These are phyloP conservation scores for Cyberlindnera subsufficiens DNA, from an alignment of 805 yeast genomes.

Conservation along the genomic window DNA sequence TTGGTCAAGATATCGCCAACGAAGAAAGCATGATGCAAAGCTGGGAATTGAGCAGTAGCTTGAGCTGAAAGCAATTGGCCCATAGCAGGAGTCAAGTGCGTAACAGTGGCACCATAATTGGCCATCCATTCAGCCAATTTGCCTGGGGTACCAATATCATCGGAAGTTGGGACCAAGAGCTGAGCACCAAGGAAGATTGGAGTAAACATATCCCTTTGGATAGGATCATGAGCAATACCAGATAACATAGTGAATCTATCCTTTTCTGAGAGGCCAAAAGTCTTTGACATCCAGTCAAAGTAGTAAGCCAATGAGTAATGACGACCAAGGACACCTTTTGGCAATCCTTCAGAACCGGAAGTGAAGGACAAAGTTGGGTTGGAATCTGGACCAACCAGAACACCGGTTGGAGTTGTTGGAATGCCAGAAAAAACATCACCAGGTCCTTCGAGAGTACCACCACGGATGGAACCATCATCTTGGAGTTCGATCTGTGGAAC, in stretches of 20 bases:
- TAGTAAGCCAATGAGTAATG: slow-evolving; percentile 95
- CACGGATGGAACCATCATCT: slow-evolving; percentile 66
- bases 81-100: slow-evolving; percentile 99
- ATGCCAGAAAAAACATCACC: slow-evolving; percentile 47
- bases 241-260: slow-evolving; percentile 96
- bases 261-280: slow-evolving; percentile 66
- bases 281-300: slow-evolving; percentile 97
- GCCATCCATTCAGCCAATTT: slow-evolving; percentile 97
- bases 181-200: slow-evolving; percentile 95
- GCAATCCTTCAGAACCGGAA: slow-evolving; percentile 96
- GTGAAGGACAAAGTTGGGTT: slow-evolving; percentile 96
- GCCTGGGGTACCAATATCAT: slow-evolving; percentile 98
- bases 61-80: slow-evolving; percentile 96
- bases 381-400: slow-evolving; percentile 93
- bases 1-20: slow-evolving; percentile 97
- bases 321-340: slow-evolving; percentile 98
- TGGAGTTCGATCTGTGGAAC: slow-evolving; percentile 74
- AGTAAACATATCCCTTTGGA: slow-evolving; percentile 98
- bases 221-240: slow-evolving; percentile 99
- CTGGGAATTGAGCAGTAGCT: slow-evolving; percentile 81
- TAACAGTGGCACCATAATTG: slow-evolving; percentile 83
- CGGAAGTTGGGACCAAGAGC: slow-evolving; percentile 87
- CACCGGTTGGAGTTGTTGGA: slow-evolving; percentile 66
- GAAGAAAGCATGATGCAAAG: slow-evolving; percentile 91
- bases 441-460: slow-evolving; percentile 39